These are phyloP conservation scores for Monilinia polystroma DNA, from an alignment of 2,329 filamentous ascomycete genomes.

Conservation along the genomic window DNA sequence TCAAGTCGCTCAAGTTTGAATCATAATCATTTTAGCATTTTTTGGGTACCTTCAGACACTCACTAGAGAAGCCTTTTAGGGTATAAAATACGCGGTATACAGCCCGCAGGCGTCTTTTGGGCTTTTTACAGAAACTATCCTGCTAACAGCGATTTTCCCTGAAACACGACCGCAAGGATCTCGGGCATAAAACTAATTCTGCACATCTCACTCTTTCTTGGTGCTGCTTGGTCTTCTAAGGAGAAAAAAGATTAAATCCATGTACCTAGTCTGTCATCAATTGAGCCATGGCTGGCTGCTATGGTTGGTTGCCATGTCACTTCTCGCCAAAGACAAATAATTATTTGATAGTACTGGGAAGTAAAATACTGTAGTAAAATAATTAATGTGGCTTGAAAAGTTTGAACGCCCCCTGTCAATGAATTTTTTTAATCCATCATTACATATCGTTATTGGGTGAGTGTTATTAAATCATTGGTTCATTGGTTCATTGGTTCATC, in stretches of 20 bases:
- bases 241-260: slow-evolving; percentile 15
- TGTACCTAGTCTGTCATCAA: slow-evolving; percentile 15
- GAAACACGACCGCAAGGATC: slow-evolving; percentile 10
- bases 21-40: neutral
- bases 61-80: neutral
- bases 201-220: neutral
- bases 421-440: no score
- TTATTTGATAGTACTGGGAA: no score
- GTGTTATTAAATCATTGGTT: no score
- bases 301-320: neutral
- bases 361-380: no score
- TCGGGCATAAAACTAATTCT: slow-evolving; percentile 4
- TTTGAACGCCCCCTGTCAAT: no score
- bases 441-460: no score
- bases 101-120: neutral
- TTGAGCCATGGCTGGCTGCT: neutral
- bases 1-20: neutral
- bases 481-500: no score
- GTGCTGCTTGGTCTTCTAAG: neutral
- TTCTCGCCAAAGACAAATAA: neutral
- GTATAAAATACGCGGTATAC: neutral
- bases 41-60: neutral
- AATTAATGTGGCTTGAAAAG: no score
- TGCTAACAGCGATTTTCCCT: slow-evolving; percentile 14
- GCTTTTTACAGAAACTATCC: slow-evolving; percentile 20